These are phyloP conservation scores for Triticum dicoccoides DNA, from an alignment of 176 grass and related monocot genomes.

Conservation along the genomic window DNA sequence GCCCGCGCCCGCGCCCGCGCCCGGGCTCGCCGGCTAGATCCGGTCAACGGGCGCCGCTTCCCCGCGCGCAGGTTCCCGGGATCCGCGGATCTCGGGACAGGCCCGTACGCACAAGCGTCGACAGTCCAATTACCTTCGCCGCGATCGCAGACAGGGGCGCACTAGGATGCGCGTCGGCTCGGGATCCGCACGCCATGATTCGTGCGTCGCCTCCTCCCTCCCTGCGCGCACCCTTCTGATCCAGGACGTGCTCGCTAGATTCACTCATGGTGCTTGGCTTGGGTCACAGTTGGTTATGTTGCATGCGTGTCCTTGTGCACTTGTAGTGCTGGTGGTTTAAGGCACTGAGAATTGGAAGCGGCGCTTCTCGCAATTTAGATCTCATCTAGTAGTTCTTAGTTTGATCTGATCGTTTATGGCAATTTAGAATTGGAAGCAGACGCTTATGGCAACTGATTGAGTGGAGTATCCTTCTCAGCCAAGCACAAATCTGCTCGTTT, in stretches of 20 bases:
- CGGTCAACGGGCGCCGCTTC: constrained; percentile 33
- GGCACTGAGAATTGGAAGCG: background rate
- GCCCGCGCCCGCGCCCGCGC: background rate
- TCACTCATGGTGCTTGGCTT: background rate
- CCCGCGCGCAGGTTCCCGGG: background rate
- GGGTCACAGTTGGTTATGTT: too few relatives aligned
- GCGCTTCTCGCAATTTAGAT: background rate
- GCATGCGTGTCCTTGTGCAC: too few relatives aligned
- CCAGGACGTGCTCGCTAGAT: background rate
- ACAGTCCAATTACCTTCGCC: background rate
- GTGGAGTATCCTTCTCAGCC: background rate
- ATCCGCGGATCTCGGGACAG: background rate
- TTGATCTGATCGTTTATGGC: background rate
- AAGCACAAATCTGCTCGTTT: background rate
- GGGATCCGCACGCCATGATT: background rate
- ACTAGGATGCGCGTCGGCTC: background rate
- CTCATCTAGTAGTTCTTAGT: background rate
- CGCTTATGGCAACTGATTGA: background rate
- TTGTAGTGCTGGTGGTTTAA: background rate
- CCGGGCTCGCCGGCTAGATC: constrained; percentile 26
- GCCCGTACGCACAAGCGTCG: background rate
- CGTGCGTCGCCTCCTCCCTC: too few relatives aligned
- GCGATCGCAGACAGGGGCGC: background rate
- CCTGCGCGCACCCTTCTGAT: background rate
- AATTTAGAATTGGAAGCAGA: too few relatives aligned